A percentile compares a stretch with the other conserved stretches of the same genome.
Conservation (phyloP, 257 asterid species). For the Catharanthus roseus region DNA sequence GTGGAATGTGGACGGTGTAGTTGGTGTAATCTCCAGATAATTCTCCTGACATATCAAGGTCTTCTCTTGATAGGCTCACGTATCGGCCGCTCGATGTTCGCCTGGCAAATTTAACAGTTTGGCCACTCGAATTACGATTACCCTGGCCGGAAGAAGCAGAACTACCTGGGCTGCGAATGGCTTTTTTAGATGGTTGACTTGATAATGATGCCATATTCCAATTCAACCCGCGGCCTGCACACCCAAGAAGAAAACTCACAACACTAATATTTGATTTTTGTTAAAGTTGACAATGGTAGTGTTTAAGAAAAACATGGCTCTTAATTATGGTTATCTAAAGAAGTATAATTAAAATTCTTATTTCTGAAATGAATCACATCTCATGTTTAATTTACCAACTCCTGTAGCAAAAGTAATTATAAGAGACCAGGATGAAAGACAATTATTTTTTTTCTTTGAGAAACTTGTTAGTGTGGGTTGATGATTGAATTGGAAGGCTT, state of each 20-base stretch:
- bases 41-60: constrained; percentile 70
- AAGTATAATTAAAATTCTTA: background rate
- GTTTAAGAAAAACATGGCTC: background rate
- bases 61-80: constrained; percentile 69
- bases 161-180: constrained; percentile 24
- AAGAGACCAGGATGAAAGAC: background rate
- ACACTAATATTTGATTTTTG: background rate
- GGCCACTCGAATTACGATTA: constrained; percentile 29
- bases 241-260: background rate
- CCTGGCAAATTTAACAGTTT: constrained; percentile 70
- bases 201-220: constrained; percentile 42
- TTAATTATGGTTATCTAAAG: background rate
- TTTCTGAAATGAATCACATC: background rate
- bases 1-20: constrained; percentile 80
- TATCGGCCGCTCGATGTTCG: constrained; percentile 80
- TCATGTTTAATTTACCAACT: background rate
- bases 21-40: constrained; percentile 55
- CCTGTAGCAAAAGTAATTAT: background rate
- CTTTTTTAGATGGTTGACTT: constrained; percentile 56
- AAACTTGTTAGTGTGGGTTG: background rate
- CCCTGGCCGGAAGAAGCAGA: constrained; percentile 28
- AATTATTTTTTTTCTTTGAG: background rate
- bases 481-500: background rate
- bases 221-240: background rate
- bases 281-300: background rate